A percentile compares a stretch with the other conserved stretches of the same genome.
Conservation (phyloP, 257 asterid genomes). For the Craterostigma plantagineum region DNA sequence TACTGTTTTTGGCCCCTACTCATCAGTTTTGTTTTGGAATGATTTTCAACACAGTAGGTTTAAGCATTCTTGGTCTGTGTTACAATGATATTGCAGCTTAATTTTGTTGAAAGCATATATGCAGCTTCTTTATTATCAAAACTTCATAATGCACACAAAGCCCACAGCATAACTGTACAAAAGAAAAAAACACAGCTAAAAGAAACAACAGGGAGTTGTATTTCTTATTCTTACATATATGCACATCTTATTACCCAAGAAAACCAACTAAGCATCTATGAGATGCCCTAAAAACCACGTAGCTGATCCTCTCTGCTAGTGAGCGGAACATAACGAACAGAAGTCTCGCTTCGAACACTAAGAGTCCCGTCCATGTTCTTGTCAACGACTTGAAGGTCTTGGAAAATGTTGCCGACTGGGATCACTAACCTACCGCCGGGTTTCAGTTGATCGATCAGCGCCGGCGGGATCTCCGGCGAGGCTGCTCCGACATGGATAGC, state of each 20-base stretch:
- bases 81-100: too few relatives aligned
- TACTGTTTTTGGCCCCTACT: background rate
- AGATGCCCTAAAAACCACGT: conserved; percentile 16
- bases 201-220: too few relatives aligned
- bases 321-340: conserved; percentile 75
- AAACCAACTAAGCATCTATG: background rate
- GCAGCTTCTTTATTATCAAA: too few relatives aligned
- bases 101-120: too few relatives aligned
- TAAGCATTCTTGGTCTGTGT: too few relatives aligned
- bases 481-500: conserved; percentile 98
- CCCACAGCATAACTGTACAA: too few relatives aligned
- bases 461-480: conserved; percentile 62
- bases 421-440: conserved; percentile 88
- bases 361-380: conserved; percentile 51
- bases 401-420: conserved; percentile 65
- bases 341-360: conserved; percentile 32
- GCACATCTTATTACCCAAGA: background rate
- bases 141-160: too few relatives aligned
- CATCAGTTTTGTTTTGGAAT: background rate
- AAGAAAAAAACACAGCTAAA: too few relatives aligned
- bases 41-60: background rate
- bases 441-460: conserved; percentile 73
- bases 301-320: conserved; percentile 75
- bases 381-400: conserved; percentile 75
- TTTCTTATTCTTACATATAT: too few relatives aligned